Evolutionary conservation across 805 yeast genomes (phyloP).

Genomic region (Saccharomycopsis sp.): DNA sequence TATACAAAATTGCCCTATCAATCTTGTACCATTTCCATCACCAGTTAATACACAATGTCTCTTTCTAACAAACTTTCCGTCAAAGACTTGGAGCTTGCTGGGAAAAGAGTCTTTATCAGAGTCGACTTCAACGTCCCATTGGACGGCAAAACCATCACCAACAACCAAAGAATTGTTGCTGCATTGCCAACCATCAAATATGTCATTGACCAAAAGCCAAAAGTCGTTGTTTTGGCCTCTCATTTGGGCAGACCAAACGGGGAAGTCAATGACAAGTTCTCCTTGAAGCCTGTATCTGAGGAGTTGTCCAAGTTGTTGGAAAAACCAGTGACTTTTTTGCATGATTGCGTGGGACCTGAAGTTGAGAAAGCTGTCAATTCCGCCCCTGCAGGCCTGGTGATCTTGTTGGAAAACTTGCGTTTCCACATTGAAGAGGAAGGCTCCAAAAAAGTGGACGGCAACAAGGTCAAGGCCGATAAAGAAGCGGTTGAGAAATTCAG

Average conservation of each 20-base stretch:
- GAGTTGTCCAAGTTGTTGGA: slow-evolving; percentile 73
- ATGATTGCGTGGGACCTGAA: slow-evolving; percentile 88
- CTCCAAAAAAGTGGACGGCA: slow-evolving; percentile 82
- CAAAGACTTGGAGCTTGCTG: slow-evolving; percentile 76
- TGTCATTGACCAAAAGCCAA: slow-evolving; percentile 86
- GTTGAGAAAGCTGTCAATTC: slow-evolving; percentile 71
- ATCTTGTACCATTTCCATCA: too few species aligned
- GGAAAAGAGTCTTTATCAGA: slow-evolving; percentile 96
- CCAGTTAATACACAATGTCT: slow-evolving; percentile 50
- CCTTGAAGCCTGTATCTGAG: slow-evolving; percentile 85
- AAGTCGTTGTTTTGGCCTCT: slow-evolving; percentile 85
- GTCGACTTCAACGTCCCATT: slow-evolving; percentile 94
- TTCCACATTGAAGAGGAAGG: slow-evolving; percentile 98
- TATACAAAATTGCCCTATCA: too few species aligned
- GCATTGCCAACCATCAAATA: slow-evolving; percentile 98
- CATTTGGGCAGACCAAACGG: slow-evolving; percentile 99
- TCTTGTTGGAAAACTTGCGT: slow-evolving; percentile 94
- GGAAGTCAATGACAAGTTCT: slow-evolving; percentile 73
- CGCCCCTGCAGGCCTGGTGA: slow-evolving; percentile 71
- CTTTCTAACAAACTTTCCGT: slow-evolving; percentile 89
- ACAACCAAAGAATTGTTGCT: slow-evolving; percentile 99
- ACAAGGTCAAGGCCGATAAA: slow-evolving; percentile 85
- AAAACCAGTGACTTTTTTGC: slow-evolving; percentile 67
- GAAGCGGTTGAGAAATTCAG: slow-evolving; percentile 84
- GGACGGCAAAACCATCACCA: slow-evolving; percentile 94